A percentile compares a stretch with the other conserved stretches of the same genome.
Evolutionary conservation across 345 rosid genomes (phyloP).

Genomic region (Ceriops decandra): DNA sequence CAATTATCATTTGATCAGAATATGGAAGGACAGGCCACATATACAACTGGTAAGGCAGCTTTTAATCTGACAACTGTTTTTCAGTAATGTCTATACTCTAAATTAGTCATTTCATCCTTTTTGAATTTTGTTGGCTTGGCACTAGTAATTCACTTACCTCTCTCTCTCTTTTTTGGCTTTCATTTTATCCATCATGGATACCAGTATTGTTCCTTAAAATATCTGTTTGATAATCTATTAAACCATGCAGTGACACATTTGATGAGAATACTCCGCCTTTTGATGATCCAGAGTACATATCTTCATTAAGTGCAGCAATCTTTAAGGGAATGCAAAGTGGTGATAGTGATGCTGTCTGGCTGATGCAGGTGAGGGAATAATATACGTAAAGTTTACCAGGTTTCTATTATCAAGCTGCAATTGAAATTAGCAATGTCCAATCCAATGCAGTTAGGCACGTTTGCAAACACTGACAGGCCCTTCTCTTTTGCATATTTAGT

Average conservation of each 20-base stretch:
- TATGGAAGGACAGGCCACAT: constrained; percentile 63
- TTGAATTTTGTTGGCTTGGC: not conserved
- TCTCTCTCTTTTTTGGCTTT: not conserved
- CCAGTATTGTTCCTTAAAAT: not conserved
- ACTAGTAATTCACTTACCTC: not conserved
- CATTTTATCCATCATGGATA: not conserved
- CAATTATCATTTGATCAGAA: constrained; percentile 35
- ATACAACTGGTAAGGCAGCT: constrained; percentile 55
- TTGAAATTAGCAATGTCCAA: not conserved
- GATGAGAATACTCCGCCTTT: constrained; percentile 77
- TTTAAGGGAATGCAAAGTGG: constrained; percentile 65
- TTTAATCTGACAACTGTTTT: not conserved
- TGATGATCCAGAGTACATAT: constrained; percentile 60
- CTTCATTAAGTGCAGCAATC: constrained; percentile 66
- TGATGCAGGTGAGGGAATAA: constrained; percentile 61
- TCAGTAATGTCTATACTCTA: not conserved
- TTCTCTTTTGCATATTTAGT: not conserved
- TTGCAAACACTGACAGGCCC: too few species aligned
- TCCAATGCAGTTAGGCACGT: not conserved
- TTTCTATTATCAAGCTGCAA: not conserved
- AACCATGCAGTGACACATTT: constrained; percentile 57
- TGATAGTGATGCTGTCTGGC: constrained; percentile 62
- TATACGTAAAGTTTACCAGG: constrained; percentile 7
- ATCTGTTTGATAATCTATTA: constrained; percentile 15
- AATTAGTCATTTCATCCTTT: not conserved